Evolutionary conservation across 1,284 basidiomycete species (phyloP).

Genomic region (Boletellus sp.): DNA sequence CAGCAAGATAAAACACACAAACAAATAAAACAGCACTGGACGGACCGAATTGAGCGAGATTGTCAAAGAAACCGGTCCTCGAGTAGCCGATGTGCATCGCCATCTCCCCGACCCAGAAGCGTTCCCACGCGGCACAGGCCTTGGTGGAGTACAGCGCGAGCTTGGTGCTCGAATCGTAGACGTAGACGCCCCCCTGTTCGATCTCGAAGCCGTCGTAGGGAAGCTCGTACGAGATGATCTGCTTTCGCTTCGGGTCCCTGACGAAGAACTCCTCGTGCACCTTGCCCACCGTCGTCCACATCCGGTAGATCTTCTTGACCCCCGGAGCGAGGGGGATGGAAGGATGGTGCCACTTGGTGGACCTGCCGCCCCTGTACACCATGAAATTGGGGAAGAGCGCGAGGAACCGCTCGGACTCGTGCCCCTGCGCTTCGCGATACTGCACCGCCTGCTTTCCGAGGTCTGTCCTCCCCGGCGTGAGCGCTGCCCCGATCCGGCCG

Average conservation of each 20-base stretch:
- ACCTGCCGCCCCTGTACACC: constrained; percentile 51
- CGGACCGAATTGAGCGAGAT: constrained; percentile 52
- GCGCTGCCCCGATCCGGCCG: too few relatives aligned
- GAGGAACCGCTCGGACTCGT: constrained; percentile 55
- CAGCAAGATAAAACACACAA: neutral
- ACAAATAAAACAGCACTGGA: neutral
- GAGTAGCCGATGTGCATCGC: constrained; percentile 44
- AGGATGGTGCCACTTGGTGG: constrained; percentile 61
- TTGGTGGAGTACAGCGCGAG: constrained; percentile 56
- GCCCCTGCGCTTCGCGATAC: constrained; percentile 58
- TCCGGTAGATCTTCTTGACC: constrained; percentile 46
- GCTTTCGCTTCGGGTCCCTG: constrained; percentile 20
- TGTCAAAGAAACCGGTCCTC: constrained; percentile 38
- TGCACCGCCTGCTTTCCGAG: constrained; percentile 53
- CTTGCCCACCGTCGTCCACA: constrained; percentile 28
- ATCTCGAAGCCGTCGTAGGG: constrained; percentile 39
- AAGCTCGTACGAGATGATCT: constrained; percentile 49
- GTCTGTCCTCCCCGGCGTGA: neutral
- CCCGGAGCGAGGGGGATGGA: constrained; percentile 43
- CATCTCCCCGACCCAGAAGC: constrained; percentile 59
- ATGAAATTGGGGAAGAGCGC: constrained; percentile 57
- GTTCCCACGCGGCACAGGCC: constrained; percentile 43
- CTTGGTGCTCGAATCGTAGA: constrained; percentile 51
- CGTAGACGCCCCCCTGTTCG: constrained; percentile 52
- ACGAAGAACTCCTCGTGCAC: constrained; percentile 2